These are phyloP conservation scores for Populus nigra DNA, from an alignment of 345 rosid species.

Conservation along the genomic window DNA sequence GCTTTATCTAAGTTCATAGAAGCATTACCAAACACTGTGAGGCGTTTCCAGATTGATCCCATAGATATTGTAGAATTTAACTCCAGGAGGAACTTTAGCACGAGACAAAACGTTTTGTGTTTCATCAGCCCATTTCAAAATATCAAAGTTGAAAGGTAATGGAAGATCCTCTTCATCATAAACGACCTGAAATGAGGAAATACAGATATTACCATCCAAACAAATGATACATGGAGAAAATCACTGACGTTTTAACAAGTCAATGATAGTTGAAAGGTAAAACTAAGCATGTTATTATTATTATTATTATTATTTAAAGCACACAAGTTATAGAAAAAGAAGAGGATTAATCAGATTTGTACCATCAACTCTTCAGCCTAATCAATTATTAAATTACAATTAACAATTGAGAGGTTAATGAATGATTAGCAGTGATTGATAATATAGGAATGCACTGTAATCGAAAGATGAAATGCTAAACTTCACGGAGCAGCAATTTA, in stretches of 20 bases:
- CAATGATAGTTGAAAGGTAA: background rate
- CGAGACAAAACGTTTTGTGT: constrained; percentile 46
- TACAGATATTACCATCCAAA: background rate
- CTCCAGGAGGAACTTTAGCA: constrained; percentile 78
- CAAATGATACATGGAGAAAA: background rate
- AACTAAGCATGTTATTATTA: background rate
- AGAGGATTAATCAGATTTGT: background rate
- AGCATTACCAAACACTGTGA: constrained; percentile 78
- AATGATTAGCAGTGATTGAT: background rate
- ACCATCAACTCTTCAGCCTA: background rate
- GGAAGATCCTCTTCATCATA: constrained; percentile 61
- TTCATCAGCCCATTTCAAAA: constrained; percentile 81
- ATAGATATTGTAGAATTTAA: constrained; percentile 89
- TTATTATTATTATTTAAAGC: background rate
- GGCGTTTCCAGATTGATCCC: constrained; percentile 85
- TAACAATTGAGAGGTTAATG: background rate
- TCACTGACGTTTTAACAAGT: background rate
- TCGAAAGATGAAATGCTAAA: background rate
- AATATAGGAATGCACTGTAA: background rate
- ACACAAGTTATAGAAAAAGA: background rate
- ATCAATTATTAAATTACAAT: background rate
- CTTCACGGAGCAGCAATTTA: background rate
- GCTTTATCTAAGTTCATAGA: constrained; percentile 8
- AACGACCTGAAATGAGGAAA: constrained; percentile 44
- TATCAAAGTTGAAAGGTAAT: constrained; percentile 79